These are phyloP conservation scores for Bretschneidera sinensis DNA, from an alignment of 345 rosid species.

Conservation along the genomic window DNA sequence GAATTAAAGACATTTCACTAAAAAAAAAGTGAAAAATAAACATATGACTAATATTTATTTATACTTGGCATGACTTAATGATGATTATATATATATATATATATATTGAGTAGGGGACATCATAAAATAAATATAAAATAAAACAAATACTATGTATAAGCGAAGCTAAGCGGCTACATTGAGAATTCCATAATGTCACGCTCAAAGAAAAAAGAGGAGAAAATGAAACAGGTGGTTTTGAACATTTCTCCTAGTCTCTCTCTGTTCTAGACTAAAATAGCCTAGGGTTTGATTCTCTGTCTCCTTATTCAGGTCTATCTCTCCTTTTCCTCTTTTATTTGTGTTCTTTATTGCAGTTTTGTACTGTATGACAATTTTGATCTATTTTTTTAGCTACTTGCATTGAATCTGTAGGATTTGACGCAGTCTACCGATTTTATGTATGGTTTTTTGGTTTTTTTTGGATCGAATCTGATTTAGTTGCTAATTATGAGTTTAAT, in stretches of 20 bases:
- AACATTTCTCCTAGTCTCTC: constrained; percentile 10
- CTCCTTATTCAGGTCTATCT: constrained; percentile 16
- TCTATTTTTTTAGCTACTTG: not conserved
- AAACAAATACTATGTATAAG: too few relatives aligned
- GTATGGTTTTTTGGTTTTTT: not conserved
- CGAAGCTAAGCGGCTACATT: too few relatives aligned
- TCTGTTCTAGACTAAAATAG: not conserved
- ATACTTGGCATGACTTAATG: too few relatives aligned
- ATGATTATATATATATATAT: too few relatives aligned
- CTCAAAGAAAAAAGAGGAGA: not conserved
- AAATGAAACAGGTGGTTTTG: constrained; percentile 11
- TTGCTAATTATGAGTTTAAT: not conserved
- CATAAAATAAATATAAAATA: too few relatives aligned
- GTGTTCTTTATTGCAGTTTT: not conserved
- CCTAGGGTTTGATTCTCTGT: constrained; percentile 10
- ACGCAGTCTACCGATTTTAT: too few relatives aligned
- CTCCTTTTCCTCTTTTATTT: not conserved
- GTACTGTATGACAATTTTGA: not conserved
- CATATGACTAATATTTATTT: too few relatives aligned
- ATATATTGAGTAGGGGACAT: too few relatives aligned
- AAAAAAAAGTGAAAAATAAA: too few relatives aligned
- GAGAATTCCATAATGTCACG: constrained; percentile 5
- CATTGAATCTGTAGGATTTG: not conserved
- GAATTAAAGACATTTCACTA: too few relatives aligned
- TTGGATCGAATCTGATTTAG: constrained; percentile 3